A percentile compares a stretch with the other conserved stretches of the same genome.
Evolutionary conservation across 1,284 basidiomycete species (phyloP).

Genomic region (Heterobasidion irregulare): DNA sequence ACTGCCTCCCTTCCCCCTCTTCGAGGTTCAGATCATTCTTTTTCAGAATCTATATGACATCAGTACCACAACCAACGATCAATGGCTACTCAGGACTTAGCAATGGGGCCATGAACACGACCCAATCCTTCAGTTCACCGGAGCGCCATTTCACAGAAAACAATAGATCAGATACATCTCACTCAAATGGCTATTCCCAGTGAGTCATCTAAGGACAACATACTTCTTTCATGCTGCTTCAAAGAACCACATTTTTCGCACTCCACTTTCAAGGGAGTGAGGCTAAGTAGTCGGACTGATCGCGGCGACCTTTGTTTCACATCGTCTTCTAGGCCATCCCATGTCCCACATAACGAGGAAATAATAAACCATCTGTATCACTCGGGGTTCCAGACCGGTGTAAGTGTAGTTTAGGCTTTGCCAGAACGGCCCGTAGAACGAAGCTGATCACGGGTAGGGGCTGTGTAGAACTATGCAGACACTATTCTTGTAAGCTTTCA

Average conservation of each 20-base stretch:
- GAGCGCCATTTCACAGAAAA: not conserved
- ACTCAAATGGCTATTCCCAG: not conserved
- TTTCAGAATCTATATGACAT: not conserved
- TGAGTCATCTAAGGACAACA: not conserved
- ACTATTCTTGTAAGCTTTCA: conserved; percentile 57
- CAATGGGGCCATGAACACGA: conserved; percentile 13
- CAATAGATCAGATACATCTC: not conserved
- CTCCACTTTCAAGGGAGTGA: no score
- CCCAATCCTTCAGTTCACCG: not conserved
- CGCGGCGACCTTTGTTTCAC: not conserved
- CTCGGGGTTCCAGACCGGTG: conserved; percentile 71
- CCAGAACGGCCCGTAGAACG: conserved; percentile 1
- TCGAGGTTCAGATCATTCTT: not conserved
- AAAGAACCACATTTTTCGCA: no score
- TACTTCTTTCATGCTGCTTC: not conserved
- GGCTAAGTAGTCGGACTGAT: not conserved
- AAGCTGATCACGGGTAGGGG: conserved; percentile 4
- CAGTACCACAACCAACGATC: conserved; percentile 10
- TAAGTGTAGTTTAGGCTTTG: conserved; percentile 38
- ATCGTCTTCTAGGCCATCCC: conserved; percentile 28
- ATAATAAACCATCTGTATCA: conserved; percentile 71
- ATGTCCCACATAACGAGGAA: conserved; percentile 57
- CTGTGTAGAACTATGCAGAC: conserved; percentile 66
- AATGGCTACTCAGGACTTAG: conserved; percentile 24
- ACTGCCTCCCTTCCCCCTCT: not conserved